phyloP scores from a whole-genome alignment of 192 early-diverging fungal genomes.

The Rhizophagus sp. region DNA sequence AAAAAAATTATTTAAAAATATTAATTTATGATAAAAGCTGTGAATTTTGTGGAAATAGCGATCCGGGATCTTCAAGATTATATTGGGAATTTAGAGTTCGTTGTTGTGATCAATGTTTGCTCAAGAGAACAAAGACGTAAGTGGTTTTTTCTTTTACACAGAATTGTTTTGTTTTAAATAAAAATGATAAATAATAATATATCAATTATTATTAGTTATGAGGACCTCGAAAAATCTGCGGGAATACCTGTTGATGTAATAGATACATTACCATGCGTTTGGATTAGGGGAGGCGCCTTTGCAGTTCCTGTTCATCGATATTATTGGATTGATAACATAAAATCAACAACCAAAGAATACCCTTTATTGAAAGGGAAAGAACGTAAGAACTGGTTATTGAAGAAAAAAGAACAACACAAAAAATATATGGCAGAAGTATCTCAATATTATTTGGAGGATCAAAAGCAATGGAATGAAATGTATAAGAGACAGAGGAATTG shows the following conservation, averaged over 20 bases:
- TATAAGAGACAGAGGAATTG: too few relatives aligned
- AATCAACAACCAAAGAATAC: not conserved
- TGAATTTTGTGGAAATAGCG: not conserved
- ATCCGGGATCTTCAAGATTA: not conserved
- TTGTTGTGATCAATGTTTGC: conserved; percentile 10
- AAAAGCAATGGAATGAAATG: too few relatives aligned
- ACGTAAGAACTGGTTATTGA: not conserved
- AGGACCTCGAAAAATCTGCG: not conserved
- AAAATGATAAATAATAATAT: too few relatives aligned
- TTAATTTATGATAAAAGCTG: not conserved
- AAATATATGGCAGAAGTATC: too few relatives aligned
- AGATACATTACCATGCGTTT: not conserved
- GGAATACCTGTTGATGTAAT: not conserved
- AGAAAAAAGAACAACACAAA: too few relatives aligned
- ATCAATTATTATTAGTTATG: not conserved
- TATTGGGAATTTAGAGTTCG: conserved; percentile 16
- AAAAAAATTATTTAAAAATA: not conserved
- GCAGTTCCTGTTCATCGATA: not conserved
- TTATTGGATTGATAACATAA: not conserved
- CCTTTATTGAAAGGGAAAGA: not conserved
- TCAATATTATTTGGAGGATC: too few relatives aligned
- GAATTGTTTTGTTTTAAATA: too few relatives aligned
- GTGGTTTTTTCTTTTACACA: not conserved
- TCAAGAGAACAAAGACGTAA: not conserved
- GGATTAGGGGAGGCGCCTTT: not conserved